Evolutionary conservation across 2,329 filamentous ascomycete genomes (phyloP), one percentile per base, ranked within the genome.

Genomic region (Akanthomyces lecanii): DNA sequence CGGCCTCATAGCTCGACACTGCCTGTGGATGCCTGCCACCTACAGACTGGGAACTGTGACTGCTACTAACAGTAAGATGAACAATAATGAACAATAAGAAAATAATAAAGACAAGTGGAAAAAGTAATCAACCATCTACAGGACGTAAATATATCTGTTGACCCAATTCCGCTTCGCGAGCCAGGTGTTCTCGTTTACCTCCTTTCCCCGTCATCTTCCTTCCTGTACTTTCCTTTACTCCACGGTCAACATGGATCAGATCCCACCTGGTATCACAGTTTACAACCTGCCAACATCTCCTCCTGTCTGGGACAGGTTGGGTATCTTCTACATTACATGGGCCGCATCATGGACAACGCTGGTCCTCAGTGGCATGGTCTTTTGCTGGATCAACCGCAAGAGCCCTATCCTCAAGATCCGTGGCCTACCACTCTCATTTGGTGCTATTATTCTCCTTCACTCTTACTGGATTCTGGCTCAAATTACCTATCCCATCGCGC

Each of bases 401-500:
- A 69, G 67, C 1, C 72, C 74, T 14, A 70, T 75, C n/a, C 69
- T 79, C 54, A 73, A 79, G 64, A 69, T 79, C 25, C 77, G 78
- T 4, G 73, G 74, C 44, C 62, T 79, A 28, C 64, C 67, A 5
- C 63, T 78, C 21, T 74, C 74, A 7, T 74, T 77, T 54, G 66
- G 70, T 4, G 72, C 76, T 25, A 73, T 79, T 21, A n/a, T 66
- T 12, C 69, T 75, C 50, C 71, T 78, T 18, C 76, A 78, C 61
- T 38, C 66, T 5, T 78, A 77, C 65, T 78, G 75, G 75, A 67
- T 76, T 44, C 68, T 76, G 4, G 75, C 76, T 4, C 78, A 81
- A 64, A 67, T 80, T 61, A 76, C 75, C 23, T 76, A 79, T n/a
- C 72, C 76, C 12, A 71, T 80, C 30, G 77, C 78, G 8, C 54